A percentile compares a stretch with the other conserved stretches of the same genome.
Evolutionary conservation across 768 basidiomycete species (phyloP).

Genomic region (Rhodotorula sphaerocarpa): DNA sequence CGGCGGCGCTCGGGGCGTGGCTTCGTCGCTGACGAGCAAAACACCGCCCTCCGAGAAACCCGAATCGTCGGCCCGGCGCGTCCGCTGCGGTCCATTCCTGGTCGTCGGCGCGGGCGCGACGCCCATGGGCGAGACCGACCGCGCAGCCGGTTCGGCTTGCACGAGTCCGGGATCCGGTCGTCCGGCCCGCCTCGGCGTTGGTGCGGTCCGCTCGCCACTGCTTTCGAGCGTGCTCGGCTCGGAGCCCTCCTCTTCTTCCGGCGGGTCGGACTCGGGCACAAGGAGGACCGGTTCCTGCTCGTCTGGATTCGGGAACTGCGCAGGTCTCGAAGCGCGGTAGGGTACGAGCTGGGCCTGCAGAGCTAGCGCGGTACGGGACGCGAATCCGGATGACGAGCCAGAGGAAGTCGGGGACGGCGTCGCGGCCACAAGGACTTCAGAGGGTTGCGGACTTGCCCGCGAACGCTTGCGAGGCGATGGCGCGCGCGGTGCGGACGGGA

Average conservation of each 20-base stretch:
- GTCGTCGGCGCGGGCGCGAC: no score
- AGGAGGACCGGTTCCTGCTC: background rate
- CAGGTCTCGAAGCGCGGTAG: background rate
- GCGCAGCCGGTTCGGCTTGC: no score
- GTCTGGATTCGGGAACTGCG: background rate
- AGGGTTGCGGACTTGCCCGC: background rate
- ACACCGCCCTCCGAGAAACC: constrained; percentile 9
- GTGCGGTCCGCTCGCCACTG: background rate
- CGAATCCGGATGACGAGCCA: background rate
- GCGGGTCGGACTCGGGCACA: constrained; percentile 13
- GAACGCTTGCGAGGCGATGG: background rate
- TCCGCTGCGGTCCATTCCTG: background rate
- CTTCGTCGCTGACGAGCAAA: no score
- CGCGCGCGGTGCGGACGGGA: background rate
- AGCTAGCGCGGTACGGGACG: background rate
- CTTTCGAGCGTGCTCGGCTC: background rate
- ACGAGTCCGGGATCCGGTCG: background rate
- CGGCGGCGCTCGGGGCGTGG: background rate
- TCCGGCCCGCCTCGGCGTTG: background rate
- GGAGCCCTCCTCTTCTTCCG: background rate
- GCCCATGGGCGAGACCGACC: no score
- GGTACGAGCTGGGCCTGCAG: constrained; percentile 9
- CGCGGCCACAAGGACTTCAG: background rate
- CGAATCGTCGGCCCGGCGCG: constrained; percentile 11
- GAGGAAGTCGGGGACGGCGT: background rate